Evolutionary conservation across 225 moss, liverwort and hornwort species (phyloP).

Genomic region (Climacium dendroides): DNA sequence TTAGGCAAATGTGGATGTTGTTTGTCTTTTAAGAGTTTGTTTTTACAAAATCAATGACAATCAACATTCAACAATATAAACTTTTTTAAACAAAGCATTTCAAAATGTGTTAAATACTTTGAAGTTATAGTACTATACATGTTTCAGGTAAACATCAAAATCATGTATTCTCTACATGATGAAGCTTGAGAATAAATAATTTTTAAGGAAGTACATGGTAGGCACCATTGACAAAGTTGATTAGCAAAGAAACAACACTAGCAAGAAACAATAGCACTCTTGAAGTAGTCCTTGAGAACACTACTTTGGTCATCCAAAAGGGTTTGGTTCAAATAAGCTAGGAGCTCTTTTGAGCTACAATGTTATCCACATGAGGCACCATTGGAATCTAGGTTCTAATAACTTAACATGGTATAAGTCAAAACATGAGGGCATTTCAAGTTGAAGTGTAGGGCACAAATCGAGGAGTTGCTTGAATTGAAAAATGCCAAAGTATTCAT

Average conservation of each 20-base stretch:
- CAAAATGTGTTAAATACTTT: not conserved
- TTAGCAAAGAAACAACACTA: not conserved
- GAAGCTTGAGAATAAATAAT: not conserved
- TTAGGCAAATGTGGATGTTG: not conserved
- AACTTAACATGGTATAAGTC: not conserved
- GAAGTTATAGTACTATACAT: not conserved
- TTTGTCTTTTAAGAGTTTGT: not conserved
- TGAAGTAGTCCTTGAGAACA: not conserved
- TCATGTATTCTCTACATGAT: not conserved
- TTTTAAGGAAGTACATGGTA: not conserved
- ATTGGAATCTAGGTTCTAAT: fast-evolving
- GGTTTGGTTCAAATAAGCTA: not conserved
- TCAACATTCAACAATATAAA: not conserved
- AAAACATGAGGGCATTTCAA: not conserved
- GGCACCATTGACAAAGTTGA: not conserved
- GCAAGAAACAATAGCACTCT: fast-evolving
- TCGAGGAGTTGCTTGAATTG: fast-evolving
- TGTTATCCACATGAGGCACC: fast-evolving
- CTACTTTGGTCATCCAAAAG: not conserved
- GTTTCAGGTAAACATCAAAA: fast-evolving
- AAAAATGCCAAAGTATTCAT: not conserved
- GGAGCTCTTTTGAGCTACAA: not conserved
- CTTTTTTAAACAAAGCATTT: too few relatives aligned
- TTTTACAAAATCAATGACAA: not conserved
- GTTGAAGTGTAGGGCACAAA: not conserved